Percentiles rank a stretch among this genome's conserved stretches.
phyloP scores from a whole-genome alignment of 441 rosid species.

The Erodium texanum region DNA sequence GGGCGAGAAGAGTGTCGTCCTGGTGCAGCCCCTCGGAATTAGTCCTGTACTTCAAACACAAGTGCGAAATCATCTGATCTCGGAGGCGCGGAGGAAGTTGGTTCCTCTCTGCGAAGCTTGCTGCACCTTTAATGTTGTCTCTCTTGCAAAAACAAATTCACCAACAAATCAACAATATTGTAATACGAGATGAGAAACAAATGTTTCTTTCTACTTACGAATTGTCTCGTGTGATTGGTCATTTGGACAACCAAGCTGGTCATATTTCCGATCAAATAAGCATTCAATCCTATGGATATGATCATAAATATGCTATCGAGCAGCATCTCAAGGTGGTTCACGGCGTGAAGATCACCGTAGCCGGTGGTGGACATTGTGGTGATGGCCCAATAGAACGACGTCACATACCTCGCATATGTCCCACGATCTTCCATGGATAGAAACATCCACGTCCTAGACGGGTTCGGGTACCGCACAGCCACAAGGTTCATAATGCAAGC shows the following conservation, averaged over 20 bases:
- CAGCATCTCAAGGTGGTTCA: slow-evolving; percentile 49
- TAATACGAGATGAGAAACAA: no score
- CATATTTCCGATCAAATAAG: slow-evolving; percentile 83
- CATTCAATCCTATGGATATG: slow-evolving; percentile 57
- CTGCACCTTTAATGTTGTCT: slow-evolving; percentile 68
- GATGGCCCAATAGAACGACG: slow-evolving; percentile 71
- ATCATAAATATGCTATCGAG: slow-evolving; percentile 53
- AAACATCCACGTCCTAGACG: slow-evolving; percentile 50
- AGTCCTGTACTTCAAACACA: slow-evolving; percentile 67
- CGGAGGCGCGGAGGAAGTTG: slow-evolving; percentile 60
- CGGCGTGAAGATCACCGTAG: slow-evolving; percentile 79
- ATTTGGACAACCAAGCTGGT: slow-evolving; percentile 78
- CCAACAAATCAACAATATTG: no score
- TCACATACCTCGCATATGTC: slow-evolving; percentile 39
- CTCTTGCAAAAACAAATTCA: no score
- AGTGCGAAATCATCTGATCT: slow-evolving; percentile 89
- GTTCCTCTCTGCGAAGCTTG: slow-evolving; percentile 74
- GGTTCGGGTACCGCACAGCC: slow-evolving; percentile 40
- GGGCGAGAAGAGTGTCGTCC: slow-evolving; percentile 66
- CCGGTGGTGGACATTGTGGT: slow-evolving; percentile 73
- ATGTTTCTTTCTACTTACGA: no score
- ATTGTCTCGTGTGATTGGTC: slow-evolving; percentile 68
- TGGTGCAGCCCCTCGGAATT: slow-evolving; percentile 83
- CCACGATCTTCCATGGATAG: slow-evolving; percentile 28
- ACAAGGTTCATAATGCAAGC: slow-evolving; percentile 59